A percentile compares a stretch with the other conserved stretches of the same genome.
Conservation (phyloP, 1,139 yeast species). For the Candida sanyaensis region DNA sequence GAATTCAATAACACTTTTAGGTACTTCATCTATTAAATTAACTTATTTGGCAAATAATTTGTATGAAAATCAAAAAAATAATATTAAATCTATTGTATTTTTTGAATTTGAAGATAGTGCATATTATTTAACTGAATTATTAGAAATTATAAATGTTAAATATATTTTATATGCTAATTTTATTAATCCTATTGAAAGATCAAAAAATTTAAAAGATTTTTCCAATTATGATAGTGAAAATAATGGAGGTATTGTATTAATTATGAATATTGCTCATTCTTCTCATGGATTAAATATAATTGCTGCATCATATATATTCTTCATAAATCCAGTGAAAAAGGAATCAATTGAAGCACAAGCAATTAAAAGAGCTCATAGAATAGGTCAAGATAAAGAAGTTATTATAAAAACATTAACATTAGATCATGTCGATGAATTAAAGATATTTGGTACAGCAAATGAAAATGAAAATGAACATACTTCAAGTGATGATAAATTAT, state of each 20-base stretch:
- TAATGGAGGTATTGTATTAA: slow-evolving; percentile 51
- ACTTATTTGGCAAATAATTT: slow-evolving; percentile 58
- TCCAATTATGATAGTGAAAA: slow-evolving; percentile 33
- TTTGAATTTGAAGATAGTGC: slow-evolving; percentile 75
- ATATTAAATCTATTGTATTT: slow-evolving; percentile 60
- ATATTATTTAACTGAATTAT: slow-evolving; percentile 61
- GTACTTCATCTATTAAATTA: slow-evolving; percentile 63
- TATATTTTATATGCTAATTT: slow-evolving; percentile 67
- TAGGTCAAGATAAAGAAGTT: slow-evolving; percentile 11
- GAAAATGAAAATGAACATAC: background rate
- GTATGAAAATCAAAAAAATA: slow-evolving; percentile 48
- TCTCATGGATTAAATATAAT: slow-evolving; percentile 71
- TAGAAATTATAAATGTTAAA: slow-evolving; percentile 60
- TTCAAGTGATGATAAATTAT: background rate
- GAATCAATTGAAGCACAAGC: slow-evolving; percentile 54
- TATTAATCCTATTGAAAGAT: slow-evolving; percentile 50
- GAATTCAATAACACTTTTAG: slow-evolving; percentile 23
- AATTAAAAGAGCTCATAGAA: slow-evolving; percentile 15
- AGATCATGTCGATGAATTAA: slow-evolving; percentile 3
- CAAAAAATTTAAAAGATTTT: slow-evolving; percentile 55
- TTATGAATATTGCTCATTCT: slow-evolving; percentile 70
- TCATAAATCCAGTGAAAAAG: slow-evolving; percentile 71
- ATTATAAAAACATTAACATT: background rate
- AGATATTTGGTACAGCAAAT: background rate
- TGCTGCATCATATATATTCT: slow-evolving; percentile 68